A percentile compares a stretch with the other conserved stretches of the same genome.
These are phyloP conservation scores for Gloeophyllum trabeum DNA, from an alignment of 768 basidiomycete genomes.

Conservation along the genomic window DNA sequence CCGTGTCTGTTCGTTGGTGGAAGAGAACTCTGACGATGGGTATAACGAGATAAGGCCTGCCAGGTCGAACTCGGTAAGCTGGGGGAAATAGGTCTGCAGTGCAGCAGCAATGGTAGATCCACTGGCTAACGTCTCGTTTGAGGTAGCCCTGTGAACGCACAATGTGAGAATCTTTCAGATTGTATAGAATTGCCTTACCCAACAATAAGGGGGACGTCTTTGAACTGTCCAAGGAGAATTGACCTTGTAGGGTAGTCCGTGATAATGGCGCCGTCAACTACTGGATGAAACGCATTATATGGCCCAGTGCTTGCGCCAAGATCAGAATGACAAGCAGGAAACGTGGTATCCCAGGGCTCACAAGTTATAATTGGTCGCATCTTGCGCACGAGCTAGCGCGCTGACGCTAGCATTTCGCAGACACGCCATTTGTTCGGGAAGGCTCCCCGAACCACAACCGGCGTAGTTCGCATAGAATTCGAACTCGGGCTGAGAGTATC, in stretches of 20 bases:
- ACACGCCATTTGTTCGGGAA: constrained; percentile 36
- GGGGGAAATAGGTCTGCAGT: constrained; percentile 32
- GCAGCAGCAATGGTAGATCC: constrained; percentile 25
- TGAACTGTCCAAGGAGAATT: constrained; percentile 32
- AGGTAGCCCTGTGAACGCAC: constrained; percentile 29
- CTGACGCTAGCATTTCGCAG: constrained; percentile 38
- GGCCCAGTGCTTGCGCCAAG: constrained; percentile 24
- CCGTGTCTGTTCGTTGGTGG: constrained; percentile 27
- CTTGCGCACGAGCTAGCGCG: constrained; percentile 43
- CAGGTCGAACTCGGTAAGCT: constrained; percentile 27
- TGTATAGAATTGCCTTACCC: constrained; percentile 27
- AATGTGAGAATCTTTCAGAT: constrained; percentile 1
- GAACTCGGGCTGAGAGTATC: constrained; percentile 35
- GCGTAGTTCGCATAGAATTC: constrained; percentile 36
- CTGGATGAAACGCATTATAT: constrained; percentile 40
- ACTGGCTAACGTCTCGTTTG: constrained; percentile 45
- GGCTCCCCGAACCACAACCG: constrained; percentile 32
- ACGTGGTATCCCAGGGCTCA: constrained; percentile 18
- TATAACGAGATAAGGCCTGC: constrained; percentile 28
- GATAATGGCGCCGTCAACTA: constrained; percentile 42
- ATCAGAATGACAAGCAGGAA: not conserved
- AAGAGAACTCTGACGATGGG: constrained; percentile 30
- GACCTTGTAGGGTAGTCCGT: constrained; percentile 36
- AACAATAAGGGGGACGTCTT: constrained; percentile 43
- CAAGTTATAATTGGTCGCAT: constrained; percentile 31